Base-by-base conservation (phyloP, 1,284 basidiomycete species). In the Stygiomarasmius scandens region DNA sequence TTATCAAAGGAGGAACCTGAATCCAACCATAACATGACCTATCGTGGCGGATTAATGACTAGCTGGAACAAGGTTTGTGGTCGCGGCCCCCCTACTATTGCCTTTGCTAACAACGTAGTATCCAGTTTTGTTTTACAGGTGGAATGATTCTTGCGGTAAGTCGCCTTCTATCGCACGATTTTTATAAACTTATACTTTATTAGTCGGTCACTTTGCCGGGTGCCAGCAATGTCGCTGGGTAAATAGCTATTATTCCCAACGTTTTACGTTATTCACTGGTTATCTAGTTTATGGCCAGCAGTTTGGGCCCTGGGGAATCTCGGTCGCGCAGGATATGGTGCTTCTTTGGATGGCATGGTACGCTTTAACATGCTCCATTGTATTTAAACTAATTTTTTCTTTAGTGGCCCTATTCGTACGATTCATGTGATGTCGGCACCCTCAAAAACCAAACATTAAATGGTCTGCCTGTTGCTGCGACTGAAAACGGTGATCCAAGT, bases 131-230 rank as follows among this genome's bases (percentile, higher is more conserved):
- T 27, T 41, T 41, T 24, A 49, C 52, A 4, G 38, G 38, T 16
- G 38, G 38, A 41, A 16, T 41, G n/a, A 41, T 41, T 12, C 38
- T 41, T 5, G 38, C 38, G 16, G 51, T 44, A 44, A 27, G 48
- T 53, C 20, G 19, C 19, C 9, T 49, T 43, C 56, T 51, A 25
- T 5, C 16, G 22, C 5, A 23, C 23, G 1, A 34, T 53, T 51
- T 41, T 58, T 60, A 12, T 32, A 6, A 12, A 32, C 6, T 6
- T 12, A 32, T 32, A 5, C 29, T 32, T 32, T 5, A 6, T 32
- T 32, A 32, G 8, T 78, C 77, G 3, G 82, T 91, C 1, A 80
- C 82, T n/a, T 71, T 93, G 0, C 90, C 91, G 1, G 90, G 90
- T 1, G 71, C 73, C 5, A 78, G 79, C 58, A 75, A 80, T 56